Percentiles rank a stretch among this genome's conserved stretches.
These are phyloP conservation scores for Peronospora destructor DNA, from an alignment of 352 stramenopile genomes.

Conservation along the genomic window DNA sequence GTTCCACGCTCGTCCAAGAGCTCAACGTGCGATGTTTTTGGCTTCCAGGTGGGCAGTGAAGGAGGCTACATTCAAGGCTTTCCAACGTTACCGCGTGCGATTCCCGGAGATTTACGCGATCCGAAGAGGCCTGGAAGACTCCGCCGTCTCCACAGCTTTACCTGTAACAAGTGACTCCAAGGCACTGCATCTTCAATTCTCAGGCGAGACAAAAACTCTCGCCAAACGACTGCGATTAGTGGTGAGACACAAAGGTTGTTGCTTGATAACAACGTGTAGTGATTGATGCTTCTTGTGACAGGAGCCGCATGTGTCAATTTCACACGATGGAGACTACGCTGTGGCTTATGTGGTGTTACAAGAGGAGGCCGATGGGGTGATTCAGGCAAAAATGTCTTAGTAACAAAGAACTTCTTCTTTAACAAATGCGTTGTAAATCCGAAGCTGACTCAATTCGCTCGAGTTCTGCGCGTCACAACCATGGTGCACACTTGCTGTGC, in stretches of 20 bases:
- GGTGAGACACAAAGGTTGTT: conserved; percentile 20
- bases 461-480: not conserved
- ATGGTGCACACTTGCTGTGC: not conserved
- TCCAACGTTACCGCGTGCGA: conserved; percentile 65
- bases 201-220: conserved; percentile 45
- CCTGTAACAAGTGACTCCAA: conserved; percentile 28
- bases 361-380: conserved; percentile 23
- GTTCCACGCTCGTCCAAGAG: conserved; percentile 36
- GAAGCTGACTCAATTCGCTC: not conserved
- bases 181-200: conserved; percentile 48
- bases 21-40: conserved; percentile 45
- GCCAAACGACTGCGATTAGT: conserved; percentile 44
- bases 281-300: conserved; percentile 18
- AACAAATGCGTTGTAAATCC: not conserved
- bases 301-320: conserved; percentile 65
- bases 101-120: conserved; percentile 65
- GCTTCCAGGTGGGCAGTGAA: conserved; percentile 80
- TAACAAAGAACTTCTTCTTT: not conserved
- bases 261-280: not conserved
- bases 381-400: conserved; percentile 1
- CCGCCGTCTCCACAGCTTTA: conserved; percentile 22
- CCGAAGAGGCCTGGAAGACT: conserved; percentile 1
- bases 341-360: conserved; percentile 73
- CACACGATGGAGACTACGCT: conserved; percentile 78
- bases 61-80: conserved; percentile 80